A percentile compares a stretch with the other conserved stretches of the same genome.
Conservation (phyloP, 2,329 filamentous ascomycete genomes). For the Clarireedia monteithiana region DNA sequence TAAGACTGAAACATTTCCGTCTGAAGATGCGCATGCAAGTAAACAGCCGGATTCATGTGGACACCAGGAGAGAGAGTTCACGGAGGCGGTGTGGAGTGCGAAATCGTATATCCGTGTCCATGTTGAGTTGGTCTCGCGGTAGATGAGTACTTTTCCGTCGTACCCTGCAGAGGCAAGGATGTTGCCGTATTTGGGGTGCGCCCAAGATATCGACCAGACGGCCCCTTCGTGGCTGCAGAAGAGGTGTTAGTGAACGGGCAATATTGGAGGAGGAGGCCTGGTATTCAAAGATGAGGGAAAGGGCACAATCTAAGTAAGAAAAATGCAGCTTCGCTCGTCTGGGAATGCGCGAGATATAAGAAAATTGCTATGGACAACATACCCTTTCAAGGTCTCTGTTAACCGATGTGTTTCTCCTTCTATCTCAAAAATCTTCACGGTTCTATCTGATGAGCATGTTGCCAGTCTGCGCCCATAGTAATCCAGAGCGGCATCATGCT, state of each 20-base stretch:
- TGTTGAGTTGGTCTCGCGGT: slow-evolving; percentile 71
- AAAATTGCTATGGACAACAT: slow-evolving; percentile 19
- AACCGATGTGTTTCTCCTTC: slow-evolving; percentile 87
- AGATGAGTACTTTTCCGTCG: slow-evolving; percentile 97
- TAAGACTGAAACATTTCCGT: slow-evolving; percentile 87
- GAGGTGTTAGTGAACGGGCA: neutral
- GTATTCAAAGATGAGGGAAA: neutral
- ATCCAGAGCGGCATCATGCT: slow-evolving; percentile 97
- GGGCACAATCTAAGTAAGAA: neutral
- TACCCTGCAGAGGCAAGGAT: slow-evolving; percentile 94
- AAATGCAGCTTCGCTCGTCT: neutral
- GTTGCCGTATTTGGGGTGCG: slow-evolving; percentile 96
- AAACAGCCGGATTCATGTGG: slow-evolving; percentile 93
- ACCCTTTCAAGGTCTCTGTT: slow-evolving; percentile 92
- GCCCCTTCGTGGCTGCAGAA: slow-evolving; percentile 78
- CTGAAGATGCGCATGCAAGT: slow-evolving; percentile 87
- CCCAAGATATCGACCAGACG: slow-evolving; percentile 97
- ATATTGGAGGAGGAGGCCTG: neutral
- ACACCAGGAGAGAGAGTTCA: slow-evolving; percentile 97
- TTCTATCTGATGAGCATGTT: slow-evolving; percentile 96
- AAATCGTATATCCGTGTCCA: slow-evolving; percentile 92
- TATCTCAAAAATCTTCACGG: slow-evolving; percentile 98
- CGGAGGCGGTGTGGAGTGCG: slow-evolving; percentile 85
- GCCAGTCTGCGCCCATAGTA: slow-evolving; percentile 96
- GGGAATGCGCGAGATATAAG: neutral